Evolutionary conservation across 805 yeast species (phyloP).

Genomic region (Ogataea pini): DNA sequence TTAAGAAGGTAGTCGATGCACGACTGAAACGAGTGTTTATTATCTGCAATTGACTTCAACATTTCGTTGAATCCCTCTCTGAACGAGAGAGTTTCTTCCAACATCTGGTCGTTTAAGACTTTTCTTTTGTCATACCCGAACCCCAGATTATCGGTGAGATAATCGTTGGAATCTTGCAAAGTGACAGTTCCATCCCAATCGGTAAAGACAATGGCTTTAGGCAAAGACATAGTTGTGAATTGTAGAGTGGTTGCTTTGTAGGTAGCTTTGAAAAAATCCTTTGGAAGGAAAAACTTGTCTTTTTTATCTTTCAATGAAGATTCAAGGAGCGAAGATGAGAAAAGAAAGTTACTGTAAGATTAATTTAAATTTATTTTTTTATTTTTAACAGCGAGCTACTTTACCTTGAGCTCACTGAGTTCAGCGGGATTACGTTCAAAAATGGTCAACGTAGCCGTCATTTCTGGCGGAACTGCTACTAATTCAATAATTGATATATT

Average conservation of each 20-base stretch:
- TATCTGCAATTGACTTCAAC: slow-evolving; percentile 74
- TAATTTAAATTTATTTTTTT: neutral
- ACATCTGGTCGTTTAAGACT: slow-evolving; percentile 68
- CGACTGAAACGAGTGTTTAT: slow-evolving; percentile 54
- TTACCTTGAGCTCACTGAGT: too few species aligned
- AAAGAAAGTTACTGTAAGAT: neutral
- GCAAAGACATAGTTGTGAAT: slow-evolving; percentile 11
- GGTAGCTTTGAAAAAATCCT: too few species aligned
- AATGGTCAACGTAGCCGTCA: slow-evolving; percentile 36
- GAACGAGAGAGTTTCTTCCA: slow-evolving; percentile 66
- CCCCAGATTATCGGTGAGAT: slow-evolving; percentile 84
- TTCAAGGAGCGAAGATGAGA: neutral
- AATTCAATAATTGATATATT: slow-evolving; percentile 70
- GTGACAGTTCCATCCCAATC: slow-evolving; percentile 99
- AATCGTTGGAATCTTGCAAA: slow-evolving; percentile 91
- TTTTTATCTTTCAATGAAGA: too few species aligned
- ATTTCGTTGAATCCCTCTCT: slow-evolving; percentile 82
- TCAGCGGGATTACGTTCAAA: neutral
- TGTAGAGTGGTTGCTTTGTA: too few species aligned
- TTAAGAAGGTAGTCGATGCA: slow-evolving; percentile 71
- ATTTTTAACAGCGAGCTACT: neutral
- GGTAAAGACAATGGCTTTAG: slow-evolving; percentile 79
- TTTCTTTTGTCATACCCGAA: slow-evolving; percentile 72
- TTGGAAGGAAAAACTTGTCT: too few species aligned
- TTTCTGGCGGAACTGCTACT: slow-evolving; percentile 90